A percentile compares a stretch with the other conserved stretches of the same genome.
Evolutionary conservation across 2,329 filamentous ascomycete species (phyloP).

Genomic region (Dichotomopilus funicola): DNA sequence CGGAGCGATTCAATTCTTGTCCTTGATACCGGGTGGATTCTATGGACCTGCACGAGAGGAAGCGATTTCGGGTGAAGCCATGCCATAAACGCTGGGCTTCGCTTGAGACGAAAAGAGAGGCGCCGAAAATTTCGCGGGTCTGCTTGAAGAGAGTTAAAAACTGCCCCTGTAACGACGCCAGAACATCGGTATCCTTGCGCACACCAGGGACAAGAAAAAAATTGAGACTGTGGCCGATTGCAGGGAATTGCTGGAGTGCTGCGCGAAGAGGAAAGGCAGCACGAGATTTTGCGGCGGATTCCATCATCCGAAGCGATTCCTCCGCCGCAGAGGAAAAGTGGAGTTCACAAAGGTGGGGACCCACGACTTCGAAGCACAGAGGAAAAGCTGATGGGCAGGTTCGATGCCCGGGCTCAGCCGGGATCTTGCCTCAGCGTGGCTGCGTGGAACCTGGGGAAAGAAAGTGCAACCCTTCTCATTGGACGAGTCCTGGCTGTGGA

Average conservation of each 20-base stretch:
- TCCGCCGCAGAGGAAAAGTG: neutral
- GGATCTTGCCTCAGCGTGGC: neutral
- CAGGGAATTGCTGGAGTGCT: neutral
- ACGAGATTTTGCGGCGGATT: conserved; percentile 1
- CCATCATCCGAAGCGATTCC: neutral
- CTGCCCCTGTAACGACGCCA: neutral
- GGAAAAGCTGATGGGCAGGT: neutral
- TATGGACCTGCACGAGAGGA: neutral
- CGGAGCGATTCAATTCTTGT: too few relatives aligned
- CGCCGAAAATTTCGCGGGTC: neutral
- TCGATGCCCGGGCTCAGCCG: neutral
- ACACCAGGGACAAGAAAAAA: neutral
- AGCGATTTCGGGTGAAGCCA: neutral
- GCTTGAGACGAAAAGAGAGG: neutral
- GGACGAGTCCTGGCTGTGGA: neutral
- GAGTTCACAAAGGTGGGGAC: neutral
- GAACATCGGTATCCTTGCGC: conserved; percentile 5
- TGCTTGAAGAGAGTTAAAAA: neutral
- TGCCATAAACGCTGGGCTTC: too few relatives aligned
- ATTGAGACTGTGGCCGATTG: neutral
- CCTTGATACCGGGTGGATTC: neutral
- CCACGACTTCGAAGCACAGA: neutral
- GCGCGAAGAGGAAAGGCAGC: neutral
- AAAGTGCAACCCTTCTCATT: neutral
- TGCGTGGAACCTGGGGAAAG: conserved; percentile 2